phyloP scores from a whole-genome alignment of 164 flowering plant genomes.

The Stephania yunnanensis region DNA sequence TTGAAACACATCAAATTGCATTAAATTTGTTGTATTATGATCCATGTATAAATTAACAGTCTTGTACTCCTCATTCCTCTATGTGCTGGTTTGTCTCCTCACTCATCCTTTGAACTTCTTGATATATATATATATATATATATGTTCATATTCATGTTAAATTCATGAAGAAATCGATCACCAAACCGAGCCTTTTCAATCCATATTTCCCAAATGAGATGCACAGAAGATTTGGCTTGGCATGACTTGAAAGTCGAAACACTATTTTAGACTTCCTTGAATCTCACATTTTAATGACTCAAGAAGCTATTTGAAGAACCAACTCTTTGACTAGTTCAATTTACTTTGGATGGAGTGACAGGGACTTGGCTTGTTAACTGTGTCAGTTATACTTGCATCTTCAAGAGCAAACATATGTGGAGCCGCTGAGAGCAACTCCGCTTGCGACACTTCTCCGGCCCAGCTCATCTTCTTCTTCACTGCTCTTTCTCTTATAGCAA shows the following conservation, averaged over 20 bases:
- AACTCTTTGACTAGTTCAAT: neutral
- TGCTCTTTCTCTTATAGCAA: slow-evolving; percentile 18
- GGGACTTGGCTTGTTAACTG: slow-evolving; percentile 20
- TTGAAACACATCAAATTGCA: too few relatives aligned
- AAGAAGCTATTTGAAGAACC: neutral
- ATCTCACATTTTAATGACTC: neutral
- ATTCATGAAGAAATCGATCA: too few relatives aligned
- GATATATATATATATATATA: too few relatives aligned
- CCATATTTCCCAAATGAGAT: too few relatives aligned
- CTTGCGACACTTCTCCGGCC: slow-evolving; percentile 8
- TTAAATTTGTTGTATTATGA: too few relatives aligned
- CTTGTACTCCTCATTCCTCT: too few relatives aligned
- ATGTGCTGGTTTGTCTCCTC: too few relatives aligned
- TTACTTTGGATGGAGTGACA: slow-evolving; percentile 3
- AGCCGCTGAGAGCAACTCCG: neutral
- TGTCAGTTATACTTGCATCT: slow-evolving; percentile 16
- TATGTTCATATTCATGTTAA: too few relatives aligned
- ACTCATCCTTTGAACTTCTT: too few relatives aligned
- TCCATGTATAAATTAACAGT: too few relatives aligned
- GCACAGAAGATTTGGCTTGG: too few relatives aligned
- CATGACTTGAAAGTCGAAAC: neutral
- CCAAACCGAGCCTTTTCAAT: too few relatives aligned
- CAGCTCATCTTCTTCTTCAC: slow-evolving; percentile 16
- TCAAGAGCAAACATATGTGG: neutral
- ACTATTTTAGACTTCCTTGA: neutral